Evolutionary conservation across 345 rosid genomes (phyloP).

Genomic region (Syzygium aromaticum): DNA sequence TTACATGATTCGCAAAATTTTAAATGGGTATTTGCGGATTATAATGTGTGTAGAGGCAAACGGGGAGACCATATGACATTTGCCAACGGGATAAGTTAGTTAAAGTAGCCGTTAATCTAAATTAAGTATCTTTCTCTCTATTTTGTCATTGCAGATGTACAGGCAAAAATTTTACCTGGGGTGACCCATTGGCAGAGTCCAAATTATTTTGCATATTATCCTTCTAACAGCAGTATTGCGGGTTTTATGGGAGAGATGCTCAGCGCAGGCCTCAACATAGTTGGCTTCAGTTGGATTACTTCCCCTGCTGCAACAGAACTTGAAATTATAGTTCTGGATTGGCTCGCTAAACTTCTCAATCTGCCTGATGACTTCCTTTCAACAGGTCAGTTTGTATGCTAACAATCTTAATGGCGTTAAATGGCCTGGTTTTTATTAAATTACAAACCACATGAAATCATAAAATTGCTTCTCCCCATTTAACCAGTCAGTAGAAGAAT

Average conservation of each 20-base stretch:
- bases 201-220: slow-evolving; percentile 71
- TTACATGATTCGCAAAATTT: not conserved
- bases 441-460: not conserved
- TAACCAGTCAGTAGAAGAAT: not conserved
- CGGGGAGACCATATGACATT: not conserved
- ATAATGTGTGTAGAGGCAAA: not conserved
- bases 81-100: not conserved
- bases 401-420: not conserved
- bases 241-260: slow-evolving; percentile 98
- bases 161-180: slow-evolving; percentile 67
- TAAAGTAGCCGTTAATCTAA: not conserved
- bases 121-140: not conserved
- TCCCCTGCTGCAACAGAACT: slow-evolving; percentile 96
- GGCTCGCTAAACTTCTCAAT: slow-evolving; percentile 78
- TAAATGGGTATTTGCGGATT: not conserved
- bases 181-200: slow-evolving; percentile 97
- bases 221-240: slow-evolving; percentile 83
- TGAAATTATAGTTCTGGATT: slow-evolving; percentile 82
- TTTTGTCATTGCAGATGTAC: slow-evolving; percentile 37
- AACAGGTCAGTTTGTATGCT: slow-evolving; percentile 28
- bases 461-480: no score
- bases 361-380: slow-evolving; percentile 75
- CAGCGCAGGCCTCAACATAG: slow-evolving; percentile 81
- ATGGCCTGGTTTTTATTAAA: not conserved
- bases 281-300: slow-evolving; percentile 89